Conservation (phyloP, 31 red algal genomes). For the Asparagopsis taxiformis region DNA sequence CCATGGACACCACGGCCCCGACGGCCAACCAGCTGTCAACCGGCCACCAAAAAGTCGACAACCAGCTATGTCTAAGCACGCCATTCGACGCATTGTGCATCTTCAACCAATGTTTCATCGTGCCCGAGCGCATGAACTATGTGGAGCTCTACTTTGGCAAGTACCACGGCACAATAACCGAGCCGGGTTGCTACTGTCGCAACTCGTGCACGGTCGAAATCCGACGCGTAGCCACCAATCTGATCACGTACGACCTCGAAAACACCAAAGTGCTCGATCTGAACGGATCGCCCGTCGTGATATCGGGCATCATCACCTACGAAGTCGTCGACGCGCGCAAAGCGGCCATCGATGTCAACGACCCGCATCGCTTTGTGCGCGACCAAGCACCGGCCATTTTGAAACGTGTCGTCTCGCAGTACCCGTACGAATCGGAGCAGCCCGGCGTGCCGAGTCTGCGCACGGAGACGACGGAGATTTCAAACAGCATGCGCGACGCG, state of each 20-base stretch:
- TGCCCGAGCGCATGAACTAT: conserved; percentile 49
- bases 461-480: conserved; percentile 49
- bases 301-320: conserved; percentile 75
- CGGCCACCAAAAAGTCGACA: conserved; percentile 24
- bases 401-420: conserved; percentile 72
- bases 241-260: conserved; percentile 49
- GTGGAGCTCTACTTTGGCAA: conserved; percentile 69
- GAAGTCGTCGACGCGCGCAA: conserved; percentile 49
- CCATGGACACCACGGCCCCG: too few relatives aligned
- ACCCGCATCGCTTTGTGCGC: conserved; percentile 60
- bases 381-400: conserved; percentile 79
- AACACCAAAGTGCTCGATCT: conserved; percentile 70
- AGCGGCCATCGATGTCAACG: conserved; percentile 72
- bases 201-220: conserved; percentile 35
- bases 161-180: conserved; percentile 78
- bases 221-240: conserved; percentile 50
- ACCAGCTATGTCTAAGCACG: conserved; percentile 33
- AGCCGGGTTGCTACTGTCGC: conserved; percentile 79
- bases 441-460: conserved; percentile 23
- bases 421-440: conserved; percentile 58
- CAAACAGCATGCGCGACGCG: conserved; percentile 41
- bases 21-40: too few relatives aligned
- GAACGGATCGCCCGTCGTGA: conserved; percentile 58
- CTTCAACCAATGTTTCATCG: conserved; percentile 58
- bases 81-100: conserved; percentile 44